Evolutionary conservation across 2,329 filamentous ascomycete genomes (phyloP).

Genomic region (Talaromyces verruculosus): DNA sequence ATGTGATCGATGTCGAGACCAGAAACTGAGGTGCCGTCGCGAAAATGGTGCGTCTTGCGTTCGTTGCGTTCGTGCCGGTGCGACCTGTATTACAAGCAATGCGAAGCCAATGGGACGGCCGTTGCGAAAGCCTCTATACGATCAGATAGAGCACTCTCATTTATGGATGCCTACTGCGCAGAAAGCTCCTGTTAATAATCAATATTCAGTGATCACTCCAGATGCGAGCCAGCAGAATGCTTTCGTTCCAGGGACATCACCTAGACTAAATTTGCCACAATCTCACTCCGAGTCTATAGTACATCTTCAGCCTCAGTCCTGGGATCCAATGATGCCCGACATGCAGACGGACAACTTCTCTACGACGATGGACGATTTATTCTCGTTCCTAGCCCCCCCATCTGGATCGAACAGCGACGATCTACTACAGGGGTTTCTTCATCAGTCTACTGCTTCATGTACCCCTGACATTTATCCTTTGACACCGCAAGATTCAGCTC

Average conservation of each 20-base stretch:
- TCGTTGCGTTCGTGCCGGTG: constrained; percentile 7
- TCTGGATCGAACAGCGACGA: background rate
- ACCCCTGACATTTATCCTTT: background rate
- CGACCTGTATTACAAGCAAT: constrained; percentile 6
- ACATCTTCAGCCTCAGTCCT: background rate
- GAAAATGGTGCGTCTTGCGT: constrained; percentile 6
- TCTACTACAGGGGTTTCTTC: background rate
- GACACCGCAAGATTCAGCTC: background rate
- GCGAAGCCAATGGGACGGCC: constrained; percentile 11
- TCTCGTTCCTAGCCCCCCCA: background rate
- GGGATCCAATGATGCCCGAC: background rate
- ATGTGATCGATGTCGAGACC: constrained; percentile 11
- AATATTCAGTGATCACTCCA: background rate
- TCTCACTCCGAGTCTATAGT: background rate
- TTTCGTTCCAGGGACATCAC: background rate
- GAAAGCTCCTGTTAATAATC: background rate
- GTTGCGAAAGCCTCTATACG: background rate
- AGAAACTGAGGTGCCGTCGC: constrained; percentile 13
- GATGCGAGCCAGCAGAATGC: background rate
- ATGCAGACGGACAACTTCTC: background rate
- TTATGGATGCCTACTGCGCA: background rate
- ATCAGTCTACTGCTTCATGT: background rate
- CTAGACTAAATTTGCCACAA: background rate
- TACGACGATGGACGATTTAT: background rate
- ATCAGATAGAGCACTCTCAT: background rate